Base-by-base conservation (phyloP, 306 rosid species). In the Crotalaria pallida region DNA sequence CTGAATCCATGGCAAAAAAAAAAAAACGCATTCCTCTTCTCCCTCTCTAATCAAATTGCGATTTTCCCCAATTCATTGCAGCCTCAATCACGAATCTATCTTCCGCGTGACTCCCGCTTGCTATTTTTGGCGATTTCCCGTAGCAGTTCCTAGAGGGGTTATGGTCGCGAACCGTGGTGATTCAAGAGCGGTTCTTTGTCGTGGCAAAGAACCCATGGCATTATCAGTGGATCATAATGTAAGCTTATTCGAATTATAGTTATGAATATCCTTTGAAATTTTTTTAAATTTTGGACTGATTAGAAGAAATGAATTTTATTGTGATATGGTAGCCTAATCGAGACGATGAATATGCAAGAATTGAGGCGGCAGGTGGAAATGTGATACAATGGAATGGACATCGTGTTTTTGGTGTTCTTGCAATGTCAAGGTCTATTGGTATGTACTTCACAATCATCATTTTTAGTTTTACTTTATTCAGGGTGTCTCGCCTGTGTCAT, bases 401-500 rank as follows among this genome's bases (percentile, higher is more conserved):
- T 63, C 92, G 97, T 26, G 96, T 91, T 21, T 91, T 85, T 66
- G 97, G 97, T 51, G 97, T 91, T 68, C 92, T 91, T 41, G 97
- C 97, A 5, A 91, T 91, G 97, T 91, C 97, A 40, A 83, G 97
- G 80, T 91, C 97, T 13, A 88, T 91, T 16, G 97, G 97, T 91
- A 81, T 18, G 87, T 64, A 22, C 72, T 67, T 57, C 31, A 49
- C 58, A 57, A 3, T 52, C 17, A 26, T 9, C n/a, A n/a, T n/a
- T n/a, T n/a, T n/a, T n/a, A n/a, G n/a, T 61, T 66, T 55, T n/a
- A 44, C 63, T 71, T 45, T 50, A 41, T 65, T 38, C 4, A 26
- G 1, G 0, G 38, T 43, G 33, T 65, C 72, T 45, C 70, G 31
- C 31, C 29, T 56, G 21, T 60, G 38, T 19, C 26, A 10, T 58